Base-by-base conservation (phyloP, 2,329 filamentous ascomycete species). In the Colletotrichum australisinense region DNA sequence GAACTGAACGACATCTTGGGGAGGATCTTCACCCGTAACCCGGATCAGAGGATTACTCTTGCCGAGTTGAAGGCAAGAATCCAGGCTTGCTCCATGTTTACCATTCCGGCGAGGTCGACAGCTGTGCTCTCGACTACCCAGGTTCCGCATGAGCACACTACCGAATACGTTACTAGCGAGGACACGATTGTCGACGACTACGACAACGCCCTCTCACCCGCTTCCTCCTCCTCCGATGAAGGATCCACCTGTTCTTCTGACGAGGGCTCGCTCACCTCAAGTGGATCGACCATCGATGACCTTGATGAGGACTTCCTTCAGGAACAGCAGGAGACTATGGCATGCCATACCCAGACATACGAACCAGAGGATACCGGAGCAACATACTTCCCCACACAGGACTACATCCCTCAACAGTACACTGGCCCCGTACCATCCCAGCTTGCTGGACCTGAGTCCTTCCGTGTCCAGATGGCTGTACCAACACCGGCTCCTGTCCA, bases 1-100 rank as follows among this genome's bases (percentile, higher is more conserved):
- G 95, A 98, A 81, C 88, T 98, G 81, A 95, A 98, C 85, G 88
- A 90, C 80, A 97, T 99, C 76, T 86, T 99, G 78, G 92, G 91
- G 77, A 91, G 93, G 79, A 94, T 98, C 78, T 99, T 99, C 83
- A 93, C 96, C 80, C 91, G 92, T 82, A 92, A 97, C 83, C 95
- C 97, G 70, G 89, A 92, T 78, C 91, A 94, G 81, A 90, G 97
- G 82, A 95, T 97, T 80, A 93, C 92, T 69, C 89, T 99, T 75
- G 85, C 91, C 69, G 94, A 98, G 84, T 89, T 99, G 69, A 92
- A 93, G 79, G 88, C 90, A 76, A 87, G 93, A 80, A 97, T 98
- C 81, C 82, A 93, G 78, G 88, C 91, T 75, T 98, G 95, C 86
- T 87, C 92, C 38, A 87, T 88, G 76, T 95, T 98, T 82, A 97